Base-by-base conservation (phyloP, 352 stramenopile species). In the Globisporangium ultimum region DNA sequence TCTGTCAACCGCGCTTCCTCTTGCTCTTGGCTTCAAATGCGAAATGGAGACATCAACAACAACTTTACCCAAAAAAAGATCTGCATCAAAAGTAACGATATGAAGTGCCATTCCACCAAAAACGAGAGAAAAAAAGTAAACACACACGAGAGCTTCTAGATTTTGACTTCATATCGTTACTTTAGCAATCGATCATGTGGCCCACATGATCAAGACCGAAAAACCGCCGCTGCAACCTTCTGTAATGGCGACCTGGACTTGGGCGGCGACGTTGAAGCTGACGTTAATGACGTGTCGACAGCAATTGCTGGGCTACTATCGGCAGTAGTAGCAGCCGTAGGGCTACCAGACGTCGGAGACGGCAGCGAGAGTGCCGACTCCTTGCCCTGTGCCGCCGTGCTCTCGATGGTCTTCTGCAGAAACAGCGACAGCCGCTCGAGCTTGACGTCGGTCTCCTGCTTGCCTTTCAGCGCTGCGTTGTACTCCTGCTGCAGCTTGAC, bases 401-500 rank as follows among this genome's bases (percentile, higher is more conserved):
- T 60, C 24, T 62, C 58, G 13, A 78, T 64, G n/a, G 72, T 67
- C 43, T 72, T 71, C 20, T 80, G 75, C 14, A 89, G 64, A 51
- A 87, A 87, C 14, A 77, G 48, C 0, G 74, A 87, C 4, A 89
- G 66, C 32, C 79, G 76, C 21, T 74, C 63, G 48, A 87, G 63
- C 53, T 85, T 84, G 53, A 66, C 66, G 55, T 89, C 79, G 14
- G 70, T 77, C 18, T 86, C 67, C 41, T 61, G 70, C 59, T 89
- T 89, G 34, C 62, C 64, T 17, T 71, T 71, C 60, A 81, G 71
- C 32, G 70, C 73, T 13, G 50, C 47, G 12, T 61, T 61, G 66
- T 83, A 84, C 40, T 87, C 74, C 38, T 84, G 59, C 53, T 87
- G 76, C 22, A 87, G 58, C 21, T 74, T 72, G 43, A 63, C 69